phyloP scores from a whole-genome alignment of 257 asterid genomes.

The Nicotiana knightiana region DNA sequence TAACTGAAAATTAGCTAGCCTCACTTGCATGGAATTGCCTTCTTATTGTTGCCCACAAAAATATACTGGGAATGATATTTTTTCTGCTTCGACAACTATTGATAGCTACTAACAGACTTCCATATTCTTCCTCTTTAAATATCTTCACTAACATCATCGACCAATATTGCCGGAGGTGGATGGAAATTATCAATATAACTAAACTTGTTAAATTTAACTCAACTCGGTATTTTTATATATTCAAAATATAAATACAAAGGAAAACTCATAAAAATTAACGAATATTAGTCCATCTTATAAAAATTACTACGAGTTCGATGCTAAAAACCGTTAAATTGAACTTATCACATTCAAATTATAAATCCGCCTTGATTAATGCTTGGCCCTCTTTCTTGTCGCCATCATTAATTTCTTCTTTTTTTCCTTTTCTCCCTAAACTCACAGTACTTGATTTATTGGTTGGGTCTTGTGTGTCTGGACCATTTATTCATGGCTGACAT shows the following conservation, averaged over 20 bases:
- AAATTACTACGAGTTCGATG: background rate
- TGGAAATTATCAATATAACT: background rate
- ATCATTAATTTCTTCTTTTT: background rate
- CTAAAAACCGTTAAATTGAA: background rate
- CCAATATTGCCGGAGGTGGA: background rate
- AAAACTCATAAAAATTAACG: background rate
- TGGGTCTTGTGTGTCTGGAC: background rate
- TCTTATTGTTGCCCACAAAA: slow-evolving; percentile 3
- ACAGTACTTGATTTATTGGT: background rate
- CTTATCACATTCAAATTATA: background rate
- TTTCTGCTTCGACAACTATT: background rate
- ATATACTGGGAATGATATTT: background rate
- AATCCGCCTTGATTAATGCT: background rate
- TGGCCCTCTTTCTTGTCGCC: background rate
- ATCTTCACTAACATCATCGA: background rate
- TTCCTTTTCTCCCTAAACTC: background rate
- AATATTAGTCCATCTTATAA: background rate
- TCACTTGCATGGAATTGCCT: background rate
- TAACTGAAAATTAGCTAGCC: background rate
- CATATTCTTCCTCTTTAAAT: background rate
- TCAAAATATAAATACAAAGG: no score
- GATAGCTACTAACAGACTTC: background rate
- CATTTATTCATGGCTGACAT: background rate
- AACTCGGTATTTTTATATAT: background rate
- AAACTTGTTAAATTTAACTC: background rate